These are phyloP conservation scores for Aschersonia sp. DNA, from an alignment of 2,329 filamentous ascomycete genomes.

Conservation along the genomic window DNA sequence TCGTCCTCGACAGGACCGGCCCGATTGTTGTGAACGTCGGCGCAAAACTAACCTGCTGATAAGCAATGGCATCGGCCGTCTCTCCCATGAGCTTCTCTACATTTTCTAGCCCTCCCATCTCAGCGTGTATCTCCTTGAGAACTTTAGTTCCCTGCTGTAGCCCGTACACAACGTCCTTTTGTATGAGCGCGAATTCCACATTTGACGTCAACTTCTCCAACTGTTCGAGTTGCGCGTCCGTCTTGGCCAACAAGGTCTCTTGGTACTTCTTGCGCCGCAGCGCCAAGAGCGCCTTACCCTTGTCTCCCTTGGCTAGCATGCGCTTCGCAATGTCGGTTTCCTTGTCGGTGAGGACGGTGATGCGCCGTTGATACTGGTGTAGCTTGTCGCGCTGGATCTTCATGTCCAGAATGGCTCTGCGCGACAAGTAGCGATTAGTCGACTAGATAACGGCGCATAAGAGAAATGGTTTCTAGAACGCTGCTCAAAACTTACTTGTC, in stretches of 20 bases:
- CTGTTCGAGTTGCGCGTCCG: slow-evolving; percentile 86
- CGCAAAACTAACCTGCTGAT: slow-evolving; percentile 55
- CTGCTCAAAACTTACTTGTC: slow-evolving; percentile 53
- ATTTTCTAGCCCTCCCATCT: slow-evolving; percentile 90
- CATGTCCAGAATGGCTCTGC: slow-evolving; percentile 89
- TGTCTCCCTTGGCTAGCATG: slow-evolving; percentile 70
- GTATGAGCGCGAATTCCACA: slow-evolving; percentile 91
- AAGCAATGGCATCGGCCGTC: slow-evolving; percentile 76
- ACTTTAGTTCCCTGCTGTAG: slow-evolving; percentile 85
- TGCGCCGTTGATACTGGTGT: slow-evolving; percentile 87
- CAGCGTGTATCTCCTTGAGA: slow-evolving; percentile 77
- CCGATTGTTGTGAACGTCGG: too few species aligned
- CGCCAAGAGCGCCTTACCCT: slow-evolving; percentile 69
- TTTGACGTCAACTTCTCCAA: slow-evolving; percentile 76
- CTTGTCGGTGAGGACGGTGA: slow-evolving; percentile 69
- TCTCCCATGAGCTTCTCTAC: slow-evolving; percentile 95
- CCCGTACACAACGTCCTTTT: slow-evolving; percentile 91
- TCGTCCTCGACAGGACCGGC: too few species aligned
- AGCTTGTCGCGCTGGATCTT: slow-evolving; percentile 96
- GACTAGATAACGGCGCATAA: neutral
- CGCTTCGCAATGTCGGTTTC: slow-evolving; percentile 78
- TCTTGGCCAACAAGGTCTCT: slow-evolving; percentile 75
- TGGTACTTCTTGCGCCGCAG: slow-evolving; percentile 95
- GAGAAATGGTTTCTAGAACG: neutral
- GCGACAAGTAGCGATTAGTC: neutral